These are phyloP conservation scores for Neonectria ditissima DNA, from an alignment of 2,329 filamentous ascomycete species.

Conservation along the genomic window DNA sequence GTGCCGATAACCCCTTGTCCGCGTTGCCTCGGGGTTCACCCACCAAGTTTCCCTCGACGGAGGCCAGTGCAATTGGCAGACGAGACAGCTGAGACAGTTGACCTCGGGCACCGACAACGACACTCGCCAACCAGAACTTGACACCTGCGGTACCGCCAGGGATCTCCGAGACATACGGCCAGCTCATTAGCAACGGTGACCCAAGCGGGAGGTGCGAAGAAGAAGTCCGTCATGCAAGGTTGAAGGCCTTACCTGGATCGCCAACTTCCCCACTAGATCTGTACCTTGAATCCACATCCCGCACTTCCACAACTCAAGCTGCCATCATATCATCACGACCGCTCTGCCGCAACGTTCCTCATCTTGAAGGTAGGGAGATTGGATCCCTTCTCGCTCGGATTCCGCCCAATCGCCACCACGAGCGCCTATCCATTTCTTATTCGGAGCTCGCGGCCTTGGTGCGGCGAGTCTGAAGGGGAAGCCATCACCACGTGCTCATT, in stretches of 20 bases:
- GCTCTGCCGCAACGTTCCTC: not conserved
- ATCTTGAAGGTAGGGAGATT: not conserved
- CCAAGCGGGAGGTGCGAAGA: conserved; percentile 15
- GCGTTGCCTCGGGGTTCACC: conserved; percentile 38
- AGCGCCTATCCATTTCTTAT: not conserved
- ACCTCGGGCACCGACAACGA: conserved; percentile 3
- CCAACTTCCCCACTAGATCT: conserved; percentile 34
- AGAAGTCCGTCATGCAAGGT: conserved; percentile 19
- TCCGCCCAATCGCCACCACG: not conserved
- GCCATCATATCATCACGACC: conserved; percentile 4
- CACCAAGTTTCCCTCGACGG: conserved; percentile 27
- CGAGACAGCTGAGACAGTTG: conserved; percentile 8
- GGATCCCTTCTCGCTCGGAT: not conserved
- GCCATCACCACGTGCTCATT: conserved; percentile 9
- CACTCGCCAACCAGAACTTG: conserved; percentile 9
- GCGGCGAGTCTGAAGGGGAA: not conserved
- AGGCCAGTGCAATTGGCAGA: not conserved
- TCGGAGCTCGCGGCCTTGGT: conserved; percentile 1
- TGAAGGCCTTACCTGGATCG: conserved; percentile 22
- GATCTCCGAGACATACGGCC: not conserved
- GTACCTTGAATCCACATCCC: conserved; percentile 36
- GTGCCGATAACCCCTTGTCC: conserved; percentile 40
- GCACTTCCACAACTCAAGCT: conserved; percentile 23
- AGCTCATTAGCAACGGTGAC: conserved; percentile 5
- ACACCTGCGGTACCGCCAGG: conserved; percentile 4